phyloP scores from a whole-genome alignment of 768 basidiomycete genomes.

The Holtermannia corniformis region DNA sequence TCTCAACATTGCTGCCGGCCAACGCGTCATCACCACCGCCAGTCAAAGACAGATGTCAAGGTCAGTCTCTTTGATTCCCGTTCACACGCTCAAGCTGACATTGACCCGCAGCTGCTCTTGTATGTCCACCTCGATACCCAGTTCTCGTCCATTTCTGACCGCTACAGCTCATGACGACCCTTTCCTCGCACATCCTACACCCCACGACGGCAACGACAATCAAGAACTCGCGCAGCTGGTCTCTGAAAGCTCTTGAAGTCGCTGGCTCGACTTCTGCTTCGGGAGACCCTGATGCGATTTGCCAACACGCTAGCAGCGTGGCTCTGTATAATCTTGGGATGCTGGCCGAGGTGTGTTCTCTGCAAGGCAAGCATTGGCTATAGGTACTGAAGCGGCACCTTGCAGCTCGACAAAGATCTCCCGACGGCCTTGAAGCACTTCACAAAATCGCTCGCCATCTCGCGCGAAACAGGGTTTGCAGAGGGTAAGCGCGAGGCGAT shows the following conservation, averaged over 20 bases:
- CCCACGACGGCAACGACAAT: slow-evolving; percentile 24
- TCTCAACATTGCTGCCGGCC: slow-evolving; percentile 32
- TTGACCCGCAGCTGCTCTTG: slow-evolving; percentile 15
- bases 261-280: slow-evolving; percentile 5
- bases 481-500: slow-evolving; percentile 33
- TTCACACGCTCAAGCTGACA: not conserved
- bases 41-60: slow-evolving; percentile 35
- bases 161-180: slow-evolving; percentile 35
- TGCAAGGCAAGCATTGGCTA: not conserved
- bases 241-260: slow-evolving; percentile 26
- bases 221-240: slow-evolving; percentile 34
- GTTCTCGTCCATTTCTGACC: not conserved
- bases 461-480: slow-evolving; percentile 26
- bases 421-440: slow-evolving; percentile 23
- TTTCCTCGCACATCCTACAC: slow-evolving; percentile 33
- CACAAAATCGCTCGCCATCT: slow-evolving; percentile 10
- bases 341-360: slow-evolving; percentile 34
- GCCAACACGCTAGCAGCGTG: slow-evolving; percentile 26
- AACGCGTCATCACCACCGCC: slow-evolving; percentile 12
- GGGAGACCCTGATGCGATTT: slow-evolving; percentile 14
- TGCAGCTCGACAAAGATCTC: slow-evolving; percentile 32
- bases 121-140: slow-evolving; percentile 3
- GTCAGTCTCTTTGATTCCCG: slow-evolving; percentile 12
- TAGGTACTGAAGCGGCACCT: slow-evolving; percentile 1
- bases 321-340: slow-evolving; percentile 36